A percentile compares a stretch with the other conserved stretches of the same genome.
phyloP scores from a whole-genome alignment of 2,329 filamentous ascomycete species.

The Thelonectria olida region DNA sequence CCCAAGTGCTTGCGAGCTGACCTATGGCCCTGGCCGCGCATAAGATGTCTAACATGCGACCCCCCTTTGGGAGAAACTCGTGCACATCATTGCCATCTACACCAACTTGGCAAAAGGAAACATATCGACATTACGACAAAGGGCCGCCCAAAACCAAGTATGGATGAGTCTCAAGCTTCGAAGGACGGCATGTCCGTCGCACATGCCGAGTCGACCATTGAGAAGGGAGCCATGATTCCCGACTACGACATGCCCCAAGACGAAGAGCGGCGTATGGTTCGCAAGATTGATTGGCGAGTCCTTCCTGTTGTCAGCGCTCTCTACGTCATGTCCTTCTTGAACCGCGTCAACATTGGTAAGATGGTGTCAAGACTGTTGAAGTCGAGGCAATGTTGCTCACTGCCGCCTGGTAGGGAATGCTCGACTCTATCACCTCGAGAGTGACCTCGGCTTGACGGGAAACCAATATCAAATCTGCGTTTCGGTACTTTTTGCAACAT shows the following conservation, averaged over 20 bases:
- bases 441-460: constrained; percentile 66
- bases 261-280: constrained; percentile 7
- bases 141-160: not conserved
- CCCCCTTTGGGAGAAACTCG: not conserved
- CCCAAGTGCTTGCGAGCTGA: not conserved
- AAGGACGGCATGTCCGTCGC: not conserved
- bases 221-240: not conserved
- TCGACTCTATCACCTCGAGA: constrained; percentile 70
- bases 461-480: constrained; percentile 75
- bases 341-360: constrained; percentile 14
- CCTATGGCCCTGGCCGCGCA: not conserved
- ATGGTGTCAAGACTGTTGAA: not conserved
- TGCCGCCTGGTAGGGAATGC: constrained; percentile 63
- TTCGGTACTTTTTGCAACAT: constrained; percentile 74
- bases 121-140: not conserved
- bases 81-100: not conserved
- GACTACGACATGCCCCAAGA: not conserved
- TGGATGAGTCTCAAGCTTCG: not conserved
- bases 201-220: not conserved
- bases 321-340: constrained; percentile 57
- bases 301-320: constrained; percentile 69
- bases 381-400: not conserved
- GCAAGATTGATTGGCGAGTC: constrained; percentile 69
- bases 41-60: not conserved
- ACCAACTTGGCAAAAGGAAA: not conserved